Percentiles rank a stretch among this genome's conserved stretches.
Conservation (phyloP, 306 rosid species). For the Cucumis hystrix region DNA sequence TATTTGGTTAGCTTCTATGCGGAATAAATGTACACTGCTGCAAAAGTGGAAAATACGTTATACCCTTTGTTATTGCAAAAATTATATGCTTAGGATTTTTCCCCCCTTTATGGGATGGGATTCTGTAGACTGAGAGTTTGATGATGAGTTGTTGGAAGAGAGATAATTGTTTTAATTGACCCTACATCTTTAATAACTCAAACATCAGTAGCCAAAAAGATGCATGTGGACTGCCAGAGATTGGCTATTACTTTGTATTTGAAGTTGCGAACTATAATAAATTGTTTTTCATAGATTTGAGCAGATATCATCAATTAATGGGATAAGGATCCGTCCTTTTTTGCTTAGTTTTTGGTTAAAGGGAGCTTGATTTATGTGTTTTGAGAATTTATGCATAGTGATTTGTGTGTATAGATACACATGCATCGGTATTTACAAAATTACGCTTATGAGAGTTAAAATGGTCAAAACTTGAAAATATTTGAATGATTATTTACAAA, state of each 20-base stretch:
- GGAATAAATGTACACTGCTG: not conserved
- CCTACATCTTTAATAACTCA: constrained; percentile 4
- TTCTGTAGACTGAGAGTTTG: not conserved
- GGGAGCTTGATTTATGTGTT: constrained; percentile 1
- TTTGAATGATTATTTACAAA: not conserved
- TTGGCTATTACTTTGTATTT: not conserved
- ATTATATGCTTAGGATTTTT: not conserved
- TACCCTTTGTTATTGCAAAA: constrained; percentile 1
- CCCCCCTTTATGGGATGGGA: not conserved
- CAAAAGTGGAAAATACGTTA: constrained; percentile 1
- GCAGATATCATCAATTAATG: not conserved
- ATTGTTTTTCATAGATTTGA: not conserved
- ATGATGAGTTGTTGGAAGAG: not conserved
- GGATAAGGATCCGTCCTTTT: not conserved
- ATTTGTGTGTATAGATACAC: not conserved
- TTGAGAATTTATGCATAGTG: not conserved
- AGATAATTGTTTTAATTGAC: constrained; percentile 1
- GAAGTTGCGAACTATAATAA: not conserved
- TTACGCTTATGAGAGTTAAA: not conserved
- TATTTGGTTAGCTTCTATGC: not conserved
- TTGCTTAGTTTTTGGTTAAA: not conserved
- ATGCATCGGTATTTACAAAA: not conserved
- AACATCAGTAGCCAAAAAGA: not conserved
- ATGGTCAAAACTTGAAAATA: not conserved
- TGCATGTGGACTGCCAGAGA: constrained; percentile 1